Conservation (phyloP, 2,329 filamentous ascomycete genomes). For the Paradendryphiella salina region DNA sequence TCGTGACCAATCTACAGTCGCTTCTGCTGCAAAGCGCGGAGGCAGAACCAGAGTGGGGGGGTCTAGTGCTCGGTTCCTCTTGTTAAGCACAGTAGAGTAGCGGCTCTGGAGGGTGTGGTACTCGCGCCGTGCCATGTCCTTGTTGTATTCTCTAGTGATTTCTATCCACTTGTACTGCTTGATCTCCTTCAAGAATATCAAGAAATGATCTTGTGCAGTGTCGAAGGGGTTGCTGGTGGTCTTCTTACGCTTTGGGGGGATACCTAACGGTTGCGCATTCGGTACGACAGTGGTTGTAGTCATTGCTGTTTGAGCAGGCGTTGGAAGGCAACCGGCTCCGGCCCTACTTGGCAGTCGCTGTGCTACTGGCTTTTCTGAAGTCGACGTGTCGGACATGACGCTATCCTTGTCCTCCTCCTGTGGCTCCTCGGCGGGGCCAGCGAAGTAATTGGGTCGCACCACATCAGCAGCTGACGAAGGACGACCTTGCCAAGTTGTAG, state of each 20-base stretch:
- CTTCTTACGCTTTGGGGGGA: background rate
- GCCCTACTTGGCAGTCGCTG: background rate
- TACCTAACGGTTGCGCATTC: background rate
- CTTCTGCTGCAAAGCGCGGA: slow-evolving; percentile 31
- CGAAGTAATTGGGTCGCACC: slow-evolving; percentile 3
- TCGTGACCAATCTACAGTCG: slow-evolving; percentile 27
- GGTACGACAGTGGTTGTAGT: background rate
- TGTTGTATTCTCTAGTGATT: slow-evolving; percentile 35
- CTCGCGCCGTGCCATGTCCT: slow-evolving; percentile 40
- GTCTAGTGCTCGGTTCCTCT: slow-evolving; percentile 32
- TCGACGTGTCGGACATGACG: slow-evolving; percentile 11
- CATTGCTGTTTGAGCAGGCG: background rate
- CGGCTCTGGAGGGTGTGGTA: slow-evolving; percentile 29
- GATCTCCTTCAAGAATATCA: slow-evolving; percentile 50
- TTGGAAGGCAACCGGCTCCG: background rate
- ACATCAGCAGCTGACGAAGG: background rate
- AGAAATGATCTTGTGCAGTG: slow-evolving; percentile 34
- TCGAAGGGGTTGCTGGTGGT: slow-evolving; percentile 12
- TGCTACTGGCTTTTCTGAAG: background rate
- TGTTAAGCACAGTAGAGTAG: slow-evolving; percentile 35
- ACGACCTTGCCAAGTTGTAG: background rate
- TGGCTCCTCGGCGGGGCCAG: background rate
- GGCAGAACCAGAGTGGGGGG: slow-evolving; percentile 29
- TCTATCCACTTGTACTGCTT: slow-evolving; percentile 43
- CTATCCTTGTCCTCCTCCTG: slow-evolving; percentile 11